Evolutionary conservation across 805 yeast species (phyloP), one percentile per base, ranked within the genome.

Genomic region (Hanseniaspora hatyaiensis): DNA sequence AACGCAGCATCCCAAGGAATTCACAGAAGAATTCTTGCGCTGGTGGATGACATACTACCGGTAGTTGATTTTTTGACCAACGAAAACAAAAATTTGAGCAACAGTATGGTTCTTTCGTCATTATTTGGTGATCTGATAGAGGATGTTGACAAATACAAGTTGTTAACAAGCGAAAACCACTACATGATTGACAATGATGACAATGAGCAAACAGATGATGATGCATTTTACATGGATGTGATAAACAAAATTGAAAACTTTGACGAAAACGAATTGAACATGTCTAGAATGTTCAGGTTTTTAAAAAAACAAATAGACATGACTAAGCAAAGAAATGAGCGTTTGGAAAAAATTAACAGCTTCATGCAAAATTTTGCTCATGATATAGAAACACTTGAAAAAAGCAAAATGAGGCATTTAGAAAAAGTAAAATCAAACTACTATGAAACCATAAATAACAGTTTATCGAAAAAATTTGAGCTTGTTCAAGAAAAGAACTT

Each of bases 21-120:
- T 47, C 97, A 92, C 64, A 77, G 86, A 57, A 87, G 85, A 59
- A 92, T 92, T 46, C 77, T 88, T 49, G 92, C 95, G 28, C 69
- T 71, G 45, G 82, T 92, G 13, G 94, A 84, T 40, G 80, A 80
- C 51, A 72, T 81, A 32, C 56, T 64, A 16, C 66, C 71, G 0
- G 39, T 68, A 12, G 65, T 65, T 20, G 60, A 61, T 31, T 59
- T 59, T 1, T 52, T 47, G 2, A 49, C 50, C 16, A 37, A 22
- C 18, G 40, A 43, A 8, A 24, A 32, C 12, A 43, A 47, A 15
- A 47, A 36, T 47, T 43, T 45, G 50, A 18, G 34, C 49, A 19
- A 44, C 48, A 33, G 15, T 54, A 16, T 47, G 56, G 37, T 28
- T 47, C 38, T 51, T 54, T 31, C 37, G 22, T 80, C 81, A 2